A percentile compares a stretch with the other conserved stretches of the same genome.
Conservation (phyloP, 129 eudicot genomes). For the Tanacetum coccineum region DNA sequence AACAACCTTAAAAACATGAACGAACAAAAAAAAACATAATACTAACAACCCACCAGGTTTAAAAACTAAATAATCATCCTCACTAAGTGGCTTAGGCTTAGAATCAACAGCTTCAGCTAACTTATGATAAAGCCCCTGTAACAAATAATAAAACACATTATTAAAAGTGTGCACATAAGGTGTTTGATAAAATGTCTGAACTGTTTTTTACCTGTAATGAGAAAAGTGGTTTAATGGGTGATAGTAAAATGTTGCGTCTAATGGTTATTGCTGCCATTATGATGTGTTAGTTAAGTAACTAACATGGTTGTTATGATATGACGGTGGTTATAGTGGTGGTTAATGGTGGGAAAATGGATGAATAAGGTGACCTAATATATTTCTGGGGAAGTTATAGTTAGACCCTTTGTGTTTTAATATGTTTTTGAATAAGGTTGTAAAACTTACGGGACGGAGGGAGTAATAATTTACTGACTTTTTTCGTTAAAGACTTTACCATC, state of each 20-base stretch:
- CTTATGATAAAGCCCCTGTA: constrained; percentile 33
- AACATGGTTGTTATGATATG: no score
- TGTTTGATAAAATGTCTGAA: constrained; percentile 37
- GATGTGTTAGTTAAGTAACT: background rate
- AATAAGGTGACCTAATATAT: no score
- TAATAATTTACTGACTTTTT: no score
- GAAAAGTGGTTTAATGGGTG: background rate
- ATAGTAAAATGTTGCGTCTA: background rate
- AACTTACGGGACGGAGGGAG: no score
- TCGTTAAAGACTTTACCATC: no score
- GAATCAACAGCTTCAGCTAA: constrained; percentile 21
- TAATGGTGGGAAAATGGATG: no score
- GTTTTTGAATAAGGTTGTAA: no score
- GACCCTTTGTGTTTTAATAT: no score
- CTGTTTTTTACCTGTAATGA: background rate
- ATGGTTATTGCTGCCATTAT: background rate
- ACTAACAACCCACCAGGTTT: constrained; percentile 19
- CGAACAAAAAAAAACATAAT: background rate
- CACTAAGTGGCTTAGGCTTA: constrained; percentile 15
- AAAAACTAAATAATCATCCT: constrained; percentile 17
- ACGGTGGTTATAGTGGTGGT: no score
- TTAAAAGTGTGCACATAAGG: background rate
- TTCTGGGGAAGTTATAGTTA: no score
- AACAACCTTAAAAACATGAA: background rate
- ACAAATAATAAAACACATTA: background rate